A percentile compares a stretch with the other conserved stretches of the same genome.
Conservation (phyloP, 202 grass and related monocot genomes). For the Schoenoplectus tabernaemontani region DNA sequence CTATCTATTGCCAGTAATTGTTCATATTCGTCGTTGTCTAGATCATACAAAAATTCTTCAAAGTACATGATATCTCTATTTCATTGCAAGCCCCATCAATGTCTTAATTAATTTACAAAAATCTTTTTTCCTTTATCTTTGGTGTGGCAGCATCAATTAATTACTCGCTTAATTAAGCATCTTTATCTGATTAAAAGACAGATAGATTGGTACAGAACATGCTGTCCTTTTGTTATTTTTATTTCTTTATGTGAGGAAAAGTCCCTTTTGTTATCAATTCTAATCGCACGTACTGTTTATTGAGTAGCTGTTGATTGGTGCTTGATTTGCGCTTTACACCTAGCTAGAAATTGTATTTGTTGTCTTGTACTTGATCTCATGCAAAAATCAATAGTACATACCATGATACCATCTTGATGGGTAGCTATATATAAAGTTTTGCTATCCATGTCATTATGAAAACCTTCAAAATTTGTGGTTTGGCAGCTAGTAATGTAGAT, state of each 20-base stretch:
- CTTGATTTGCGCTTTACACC: background rate
- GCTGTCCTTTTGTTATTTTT: background rate
- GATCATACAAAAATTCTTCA: background rate
- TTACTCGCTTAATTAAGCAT: background rate
- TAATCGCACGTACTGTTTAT: background rate
- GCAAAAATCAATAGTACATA: background rate
- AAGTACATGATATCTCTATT: background rate
- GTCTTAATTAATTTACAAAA: background rate
- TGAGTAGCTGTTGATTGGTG: background rate
- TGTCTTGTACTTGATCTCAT: background rate
- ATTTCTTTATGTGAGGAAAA: no score
- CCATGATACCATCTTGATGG: background rate
- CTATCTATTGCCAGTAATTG: background rate
- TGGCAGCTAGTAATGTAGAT: background rate
- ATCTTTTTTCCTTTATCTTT: background rate
- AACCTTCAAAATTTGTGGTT: background rate
- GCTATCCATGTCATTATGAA: background rate
- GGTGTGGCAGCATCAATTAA: background rate
- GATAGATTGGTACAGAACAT: background rate
- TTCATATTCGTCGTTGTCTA: background rate
- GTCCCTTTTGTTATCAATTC: no score
- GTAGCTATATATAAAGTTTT: background rate
- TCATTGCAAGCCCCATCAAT: background rate
- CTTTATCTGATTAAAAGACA: background rate
- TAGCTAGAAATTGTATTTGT: background rate